These are phyloP conservation scores for Auriscalpium vulgare DNA, from an alignment of 768 basidiomycete genomes.

Conservation along the genomic window DNA sequence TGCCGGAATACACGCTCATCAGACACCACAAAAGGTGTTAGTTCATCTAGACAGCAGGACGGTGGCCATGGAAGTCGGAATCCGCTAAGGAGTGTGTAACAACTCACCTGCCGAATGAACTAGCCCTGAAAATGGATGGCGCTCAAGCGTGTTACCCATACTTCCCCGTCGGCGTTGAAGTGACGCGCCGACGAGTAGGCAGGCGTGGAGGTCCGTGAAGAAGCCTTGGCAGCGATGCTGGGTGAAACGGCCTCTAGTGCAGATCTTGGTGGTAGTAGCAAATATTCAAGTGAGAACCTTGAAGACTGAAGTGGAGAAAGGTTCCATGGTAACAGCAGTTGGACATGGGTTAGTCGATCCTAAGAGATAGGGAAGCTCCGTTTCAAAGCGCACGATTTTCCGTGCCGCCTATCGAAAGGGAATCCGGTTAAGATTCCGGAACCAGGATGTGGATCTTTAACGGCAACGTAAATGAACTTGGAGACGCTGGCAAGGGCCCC, in stretches of 20 bases:
- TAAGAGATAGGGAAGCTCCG: too few species aligned
- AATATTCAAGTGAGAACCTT: constrained; percentile 83
- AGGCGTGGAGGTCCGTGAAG: constrained; percentile 72
- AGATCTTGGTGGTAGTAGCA: constrained; percentile 88
- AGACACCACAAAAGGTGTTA: constrained; percentile 24
- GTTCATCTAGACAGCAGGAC: constrained; percentile 71
- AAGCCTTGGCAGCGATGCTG: constrained; percentile 71
- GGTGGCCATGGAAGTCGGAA: constrained; percentile 83
- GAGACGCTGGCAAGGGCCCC: too few species aligned
- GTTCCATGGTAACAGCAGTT: constrained; percentile 84
- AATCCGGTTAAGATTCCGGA: too few species aligned
- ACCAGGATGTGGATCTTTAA: too few species aligned
- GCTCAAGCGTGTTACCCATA: constrained; percentile 77
- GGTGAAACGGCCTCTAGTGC: constrained; percentile 74
- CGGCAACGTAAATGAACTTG: too few species aligned
- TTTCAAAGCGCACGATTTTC: too few species aligned
- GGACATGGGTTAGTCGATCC: constrained; percentile 83
- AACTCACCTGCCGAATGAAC: constrained; percentile 46
- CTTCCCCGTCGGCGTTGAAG: constrained; percentile 69
- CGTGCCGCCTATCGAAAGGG: too few species aligned
- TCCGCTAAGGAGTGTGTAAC: constrained; percentile 83
- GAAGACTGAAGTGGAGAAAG: constrained; percentile 87
- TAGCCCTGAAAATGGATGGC: too few species aligned
- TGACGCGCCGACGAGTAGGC: constrained; percentile 70
- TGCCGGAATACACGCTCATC: too few species aligned